Percentiles rank a stretch among this genome's conserved stretches.
These are phyloP conservation scores for Tetradesmus lagerheimii DNA, from an alignment of 139 green algal species.

Conservation along the genomic window DNA sequence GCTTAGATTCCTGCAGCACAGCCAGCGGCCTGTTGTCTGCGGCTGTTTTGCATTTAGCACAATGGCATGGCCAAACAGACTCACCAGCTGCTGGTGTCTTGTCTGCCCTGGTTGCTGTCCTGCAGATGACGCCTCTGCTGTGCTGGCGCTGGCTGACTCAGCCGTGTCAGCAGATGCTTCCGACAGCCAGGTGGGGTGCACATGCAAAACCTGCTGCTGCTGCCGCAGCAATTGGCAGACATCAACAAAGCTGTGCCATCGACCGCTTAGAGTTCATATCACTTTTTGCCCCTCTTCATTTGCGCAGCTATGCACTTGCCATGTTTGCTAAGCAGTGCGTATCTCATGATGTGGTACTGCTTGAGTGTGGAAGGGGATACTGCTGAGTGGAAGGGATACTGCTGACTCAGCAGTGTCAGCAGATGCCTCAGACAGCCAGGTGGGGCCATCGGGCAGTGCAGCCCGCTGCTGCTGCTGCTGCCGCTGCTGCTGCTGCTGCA, in stretches of 20 bases:
- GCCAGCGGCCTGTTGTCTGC: too few relatives aligned
- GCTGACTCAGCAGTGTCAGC: conserved; percentile 13
- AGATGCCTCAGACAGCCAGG: conserved; percentile 31
- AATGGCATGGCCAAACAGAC: not conserved
- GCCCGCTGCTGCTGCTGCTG: not conserved
- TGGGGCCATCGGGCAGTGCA: not conserved
- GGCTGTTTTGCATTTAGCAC: not conserved
- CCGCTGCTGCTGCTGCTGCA: not conserved
- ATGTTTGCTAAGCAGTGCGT: too few relatives aligned
- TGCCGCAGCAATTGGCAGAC: too few relatives aligned
- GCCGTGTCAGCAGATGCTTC: conserved; percentile 15
- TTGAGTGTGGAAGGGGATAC: too few relatives aligned
- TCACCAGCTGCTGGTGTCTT: not conserved
- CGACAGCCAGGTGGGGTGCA: conserved; percentile 15
- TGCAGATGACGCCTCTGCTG: conserved; percentile 26
- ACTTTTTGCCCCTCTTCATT: too few relatives aligned
- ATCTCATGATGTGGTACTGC: too few relatives aligned
- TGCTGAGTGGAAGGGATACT: too few relatives aligned
- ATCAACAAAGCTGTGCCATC: too few relatives aligned
- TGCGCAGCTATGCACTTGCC: too few relatives aligned
- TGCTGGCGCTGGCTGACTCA: conserved; percentile 19
- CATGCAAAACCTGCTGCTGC: not conserved
- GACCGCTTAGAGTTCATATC: too few relatives aligned
- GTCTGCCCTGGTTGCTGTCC: not conserved
- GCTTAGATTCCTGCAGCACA: too few relatives aligned